These are phyloP conservation scores for Vitis rotundifolia DNA, from an alignment of 164 flowering plant species.

Conservation along the genomic window DNA sequence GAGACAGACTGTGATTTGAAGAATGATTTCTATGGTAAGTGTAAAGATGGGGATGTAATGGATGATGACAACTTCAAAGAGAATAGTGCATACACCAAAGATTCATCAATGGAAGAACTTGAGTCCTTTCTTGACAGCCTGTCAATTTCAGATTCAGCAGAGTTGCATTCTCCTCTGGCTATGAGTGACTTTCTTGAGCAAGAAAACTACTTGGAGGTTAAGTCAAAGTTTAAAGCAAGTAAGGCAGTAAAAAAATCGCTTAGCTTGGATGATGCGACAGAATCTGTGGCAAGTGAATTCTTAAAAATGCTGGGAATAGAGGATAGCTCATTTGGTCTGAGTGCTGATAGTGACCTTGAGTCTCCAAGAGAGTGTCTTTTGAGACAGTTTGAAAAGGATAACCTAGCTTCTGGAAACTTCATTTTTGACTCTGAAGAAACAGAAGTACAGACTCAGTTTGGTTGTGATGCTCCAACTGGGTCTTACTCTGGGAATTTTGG, in stretches of 20 bases:
- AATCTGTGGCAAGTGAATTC: slow-evolving; percentile 55
- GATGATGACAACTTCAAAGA: slow-evolving; percentile 22
- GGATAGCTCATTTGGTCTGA: slow-evolving; percentile 10
- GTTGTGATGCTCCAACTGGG: slow-evolving; percentile 1
- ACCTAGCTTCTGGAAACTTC: slow-evolving; percentile 29
- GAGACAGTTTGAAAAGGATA: slow-evolving; percentile 44
- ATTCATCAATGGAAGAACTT: slow-evolving; percentile 33
- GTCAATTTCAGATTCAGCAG: slow-evolving; percentile 16
- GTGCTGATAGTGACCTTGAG: slow-evolving; percentile 38
- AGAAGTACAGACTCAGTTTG: slow-evolving; percentile 14
- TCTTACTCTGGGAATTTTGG: neutral
- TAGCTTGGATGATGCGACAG: slow-evolving; percentile 50
- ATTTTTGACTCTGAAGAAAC: slow-evolving; percentile 24
- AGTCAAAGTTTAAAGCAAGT: slow-evolving; percentile 19
- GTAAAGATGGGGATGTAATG: slow-evolving; percentile 11
- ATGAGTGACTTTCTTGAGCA: slow-evolving; percentile 5
- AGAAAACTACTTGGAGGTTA: slow-evolving; percentile 15
- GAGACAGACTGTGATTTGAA: slow-evolving; percentile 1
- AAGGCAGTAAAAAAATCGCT: slow-evolving; percentile 28
- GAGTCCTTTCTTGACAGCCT: slow-evolving; percentile 5
- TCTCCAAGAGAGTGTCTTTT: slow-evolving; percentile 55
- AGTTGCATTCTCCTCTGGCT: slow-evolving; percentile 11
- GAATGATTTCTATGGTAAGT: slow-evolving; percentile 6
- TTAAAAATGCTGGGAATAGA: slow-evolving; percentile 47
- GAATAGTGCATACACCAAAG: slow-evolving; percentile 19